Percentiles rank a stretch among this genome's conserved stretches.
These are phyloP conservation scores for Lophiostoma macrostomum DNA, from an alignment of 495 filamentous ascomycete genomes.

Conservation along the genomic window DNA sequence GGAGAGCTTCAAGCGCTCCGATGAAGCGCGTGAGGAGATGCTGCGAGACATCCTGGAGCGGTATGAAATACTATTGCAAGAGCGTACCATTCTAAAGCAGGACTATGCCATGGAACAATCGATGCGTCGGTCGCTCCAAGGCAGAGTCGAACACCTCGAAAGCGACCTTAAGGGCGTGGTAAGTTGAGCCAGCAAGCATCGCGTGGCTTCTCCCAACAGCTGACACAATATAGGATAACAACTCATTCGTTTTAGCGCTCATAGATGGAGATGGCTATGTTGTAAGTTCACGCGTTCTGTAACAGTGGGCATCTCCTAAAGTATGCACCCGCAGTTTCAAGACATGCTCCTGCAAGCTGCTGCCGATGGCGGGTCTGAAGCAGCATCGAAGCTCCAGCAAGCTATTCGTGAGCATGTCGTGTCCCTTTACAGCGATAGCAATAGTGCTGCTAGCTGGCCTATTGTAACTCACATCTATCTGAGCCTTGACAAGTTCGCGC, in stretches of 20 bases:
- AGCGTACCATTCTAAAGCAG: slow-evolving; percentile 16
- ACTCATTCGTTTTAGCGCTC: slow-evolving; percentile 39
- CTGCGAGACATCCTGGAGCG: slow-evolving; percentile 27
- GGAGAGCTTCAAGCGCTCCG: slow-evolving; percentile 29
- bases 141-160: background rate
- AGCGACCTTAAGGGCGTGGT: slow-evolving; percentile 21
- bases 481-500: slow-evolving; percentile 40
- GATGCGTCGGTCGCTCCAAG: slow-evolving; percentile 20
- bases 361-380: slow-evolving; percentile 41
- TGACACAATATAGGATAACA: slow-evolving; percentile 30
- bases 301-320: background rate
- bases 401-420: slow-evolving; percentile 38
- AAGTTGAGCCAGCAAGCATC: background rate
- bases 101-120: slow-evolving; percentile 19
- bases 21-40: slow-evolving; percentile 27
- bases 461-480: slow-evolving; percentile 41
- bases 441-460: slow-evolving; percentile 30
- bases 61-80: slow-evolving; percentile 15
- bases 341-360: slow-evolving; percentile 35
- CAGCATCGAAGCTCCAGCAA: slow-evolving; percentile 37
- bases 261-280: slow-evolving; percentile 45
- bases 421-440: slow-evolving; percentile 27
- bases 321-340: slow-evolving; percentile 31
- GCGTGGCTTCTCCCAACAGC: background rate
- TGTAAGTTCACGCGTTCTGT: slow-evolving; percentile 22